Evolutionary conservation across 352 stramenopile genomes (phyloP), one percentile per base, ranked within the genome.

Genomic region (Phytophthora macrochlamydospora): DNA sequence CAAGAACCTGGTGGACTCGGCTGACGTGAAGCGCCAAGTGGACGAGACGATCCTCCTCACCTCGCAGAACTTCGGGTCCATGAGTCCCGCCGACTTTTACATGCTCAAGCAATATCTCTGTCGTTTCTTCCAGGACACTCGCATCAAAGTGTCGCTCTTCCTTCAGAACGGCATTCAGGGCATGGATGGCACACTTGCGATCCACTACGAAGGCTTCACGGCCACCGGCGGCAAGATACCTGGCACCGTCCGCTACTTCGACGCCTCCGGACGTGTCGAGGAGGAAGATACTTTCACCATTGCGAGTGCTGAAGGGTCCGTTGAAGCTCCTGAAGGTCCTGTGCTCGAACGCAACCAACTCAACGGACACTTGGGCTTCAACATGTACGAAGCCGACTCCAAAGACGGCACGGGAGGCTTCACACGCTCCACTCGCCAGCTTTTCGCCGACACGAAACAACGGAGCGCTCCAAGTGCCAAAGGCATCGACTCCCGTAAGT

Each of bases 71-170:
- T 98, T 96, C 65, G 80, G 83, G 9, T 24, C 8, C 12, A 84
- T 97, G 71, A 78, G 51, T 14, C 38, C 75, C 0, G 91, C 82
- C 3, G 74, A 97, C 50, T 94, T 96, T 69, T 90, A 80, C 69
- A 50, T 93, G 49, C 68, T 97, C 51, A 91, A 92, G 61, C 92
- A 97, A 66, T 88, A 88, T 30, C 73, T 98, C 33, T 90, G 83
- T 51, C 81, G 84, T 7, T 98, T 98, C 74, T 96, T 96, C 77
- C 87, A 97, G 65, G 90, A 94, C 62, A 85, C 87, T 7, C 90
- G 91, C 55, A 95, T 98, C 68, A 97, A 97, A 62, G 91, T 98
- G 3, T 97, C 87, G 37, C 81, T 98, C 49, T 97, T 97, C 62
- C 65, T 98, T 37, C 90, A 98, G 66, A 91, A 89, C 48, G 80